phyloP scores from a whole-genome alignment of 306 rosid genomes.

The Rosa chinensis region DNA sequence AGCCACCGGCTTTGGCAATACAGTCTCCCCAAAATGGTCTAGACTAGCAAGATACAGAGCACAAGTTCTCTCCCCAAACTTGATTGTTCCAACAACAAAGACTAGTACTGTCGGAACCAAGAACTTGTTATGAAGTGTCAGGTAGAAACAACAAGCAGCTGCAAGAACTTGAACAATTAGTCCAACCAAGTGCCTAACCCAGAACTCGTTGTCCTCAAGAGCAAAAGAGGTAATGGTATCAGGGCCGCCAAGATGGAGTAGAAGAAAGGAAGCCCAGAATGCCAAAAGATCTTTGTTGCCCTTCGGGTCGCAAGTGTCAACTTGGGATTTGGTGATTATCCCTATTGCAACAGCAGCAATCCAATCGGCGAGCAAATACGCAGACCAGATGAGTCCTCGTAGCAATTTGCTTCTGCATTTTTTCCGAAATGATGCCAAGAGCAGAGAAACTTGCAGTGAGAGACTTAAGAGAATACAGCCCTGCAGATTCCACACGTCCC shows the following conservation, averaged over 20 bases:
- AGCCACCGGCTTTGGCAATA: conserved; percentile 15
- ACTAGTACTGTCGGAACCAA: conserved; percentile 10
- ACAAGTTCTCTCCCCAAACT: conserved; percentile 28
- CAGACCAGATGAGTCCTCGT: conserved; percentile 13
- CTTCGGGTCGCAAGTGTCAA: background rate
- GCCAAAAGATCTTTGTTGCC: conserved; percentile 12
- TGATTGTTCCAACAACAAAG: conserved; percentile 29
- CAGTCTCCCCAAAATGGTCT: conserved; percentile 24
- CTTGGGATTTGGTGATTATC: conserved; percentile 19
- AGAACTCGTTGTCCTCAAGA: conserved; percentile 37
- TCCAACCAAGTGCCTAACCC: conserved; percentile 30
- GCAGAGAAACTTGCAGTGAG: conserved; percentile 7
- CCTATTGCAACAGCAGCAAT: conserved; percentile 31
- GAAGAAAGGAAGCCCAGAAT: conserved; percentile 36
- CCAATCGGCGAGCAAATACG: conserved; percentile 32
- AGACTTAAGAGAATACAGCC: conserved; percentile 22
- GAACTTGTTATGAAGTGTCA: conserved; percentile 10
- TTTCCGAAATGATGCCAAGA: conserved; percentile 13
- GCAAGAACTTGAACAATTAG: conserved; percentile 21
- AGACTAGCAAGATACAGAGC: conserved; percentile 34
- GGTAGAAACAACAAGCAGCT: conserved; percentile 16
- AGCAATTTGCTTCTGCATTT: conserved; percentile 18
- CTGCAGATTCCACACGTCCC: conserved; percentile 17
- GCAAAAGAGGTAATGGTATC: conserved; percentile 37
- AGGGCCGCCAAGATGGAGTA: conserved; percentile 40